Base-by-base conservation (phyloP, 345 rosid genomes). In the Triadica sebifera region DNA sequence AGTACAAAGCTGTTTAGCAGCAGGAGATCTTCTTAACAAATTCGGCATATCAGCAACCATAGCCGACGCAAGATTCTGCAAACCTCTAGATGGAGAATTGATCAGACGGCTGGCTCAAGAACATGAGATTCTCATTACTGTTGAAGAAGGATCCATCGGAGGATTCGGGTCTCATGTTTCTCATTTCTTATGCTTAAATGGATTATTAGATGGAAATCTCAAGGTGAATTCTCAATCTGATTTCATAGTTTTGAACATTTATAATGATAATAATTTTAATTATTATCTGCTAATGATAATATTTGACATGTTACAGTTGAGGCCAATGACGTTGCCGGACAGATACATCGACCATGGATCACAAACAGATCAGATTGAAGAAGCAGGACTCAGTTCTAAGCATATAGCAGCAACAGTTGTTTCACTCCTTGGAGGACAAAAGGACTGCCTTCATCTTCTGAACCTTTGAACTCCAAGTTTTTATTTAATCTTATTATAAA, bases 51-150 rank as follows among this genome's bases (percentile, higher is more conserved):
- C 80, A 1, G 38, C 80, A 43, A 87, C 87, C 4, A 82, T 87
- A 5, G 90, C 90, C 0, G 90, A 87, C 60, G 87, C 89, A 1
- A 73, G 91, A 55, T 87, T 82, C 75, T 82, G 91, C 74, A 82
- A 84, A 64, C 87, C 87, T 8, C 80, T 85, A 0, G 87, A 87
- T 37, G 81, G 81, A 16, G 78, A 80, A 7, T 46, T 87, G 71
- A 62, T 85, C 45, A 75, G 81, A 11, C n/a, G 45, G 55, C 57
- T 82, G 45, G 82, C 75, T 17, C 75, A 70, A 71, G 81, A 83
- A 57, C 90, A 85, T 22, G 84, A 85, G 73, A 66, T 82, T 25
- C 75, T 87, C 51, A 65, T 87, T 62, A 85, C 87, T 0, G 82
- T 81, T 1, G 90, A 87, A 77, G 88, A 87, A 77, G 90, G 90